phyloP scores from a whole-genome alignment of 306 rosid species.

The Cyamopsis tetragonoloba region DNA sequence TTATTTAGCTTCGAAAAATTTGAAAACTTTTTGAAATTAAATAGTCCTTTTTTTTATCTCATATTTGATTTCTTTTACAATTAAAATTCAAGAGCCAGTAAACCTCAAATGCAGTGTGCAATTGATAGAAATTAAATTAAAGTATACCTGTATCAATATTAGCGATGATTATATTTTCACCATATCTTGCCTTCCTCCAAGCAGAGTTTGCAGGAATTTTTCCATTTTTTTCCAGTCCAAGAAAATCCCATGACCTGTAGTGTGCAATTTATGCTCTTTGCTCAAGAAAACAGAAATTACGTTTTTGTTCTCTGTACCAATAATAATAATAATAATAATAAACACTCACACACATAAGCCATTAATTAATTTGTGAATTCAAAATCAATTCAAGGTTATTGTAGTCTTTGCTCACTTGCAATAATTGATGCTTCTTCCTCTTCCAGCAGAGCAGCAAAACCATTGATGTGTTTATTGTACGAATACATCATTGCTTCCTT shows the following conservation, averaged over 20 bases:
- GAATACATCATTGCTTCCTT: slow-evolving; percentile 40
- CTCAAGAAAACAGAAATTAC: slow-evolving; percentile 56
- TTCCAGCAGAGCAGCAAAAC: slow-evolving; percentile 61
- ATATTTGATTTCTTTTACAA: too few relatives aligned
- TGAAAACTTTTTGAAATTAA: too few relatives aligned
- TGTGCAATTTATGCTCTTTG: slow-evolving; percentile 38
- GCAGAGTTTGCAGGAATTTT: not conserved
- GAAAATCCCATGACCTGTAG: slow-evolving; percentile 66
- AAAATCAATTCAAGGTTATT: not conserved
- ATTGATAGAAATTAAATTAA: too few relatives aligned
- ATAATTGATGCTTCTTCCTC: slow-evolving; percentile 42
- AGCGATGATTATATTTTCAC: slow-evolving; percentile 29
- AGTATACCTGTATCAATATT: slow-evolving; percentile 26
- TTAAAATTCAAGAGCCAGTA: too few relatives aligned
- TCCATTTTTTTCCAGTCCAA: slow-evolving; percentile 22
- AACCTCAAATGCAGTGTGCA: too few relatives aligned
- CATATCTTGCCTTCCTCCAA: slow-evolving; percentile 23
- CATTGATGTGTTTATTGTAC: slow-evolving; percentile 53
- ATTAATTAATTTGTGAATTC: not conserved
- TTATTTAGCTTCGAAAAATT: too few relatives aligned
- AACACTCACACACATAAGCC: too few relatives aligned
- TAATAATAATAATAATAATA: too few relatives aligned
- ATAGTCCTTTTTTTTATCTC: too few relatives aligned
- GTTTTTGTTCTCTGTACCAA: slow-evolving; percentile 17
- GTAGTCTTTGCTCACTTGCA: slow-evolving; percentile 33